A percentile compares a stretch with the other conserved stretches of the same genome.
phyloP scores from a whole-genome alignment of 352 stramenopile genomes.

The Phytophthora tubulina region DNA sequence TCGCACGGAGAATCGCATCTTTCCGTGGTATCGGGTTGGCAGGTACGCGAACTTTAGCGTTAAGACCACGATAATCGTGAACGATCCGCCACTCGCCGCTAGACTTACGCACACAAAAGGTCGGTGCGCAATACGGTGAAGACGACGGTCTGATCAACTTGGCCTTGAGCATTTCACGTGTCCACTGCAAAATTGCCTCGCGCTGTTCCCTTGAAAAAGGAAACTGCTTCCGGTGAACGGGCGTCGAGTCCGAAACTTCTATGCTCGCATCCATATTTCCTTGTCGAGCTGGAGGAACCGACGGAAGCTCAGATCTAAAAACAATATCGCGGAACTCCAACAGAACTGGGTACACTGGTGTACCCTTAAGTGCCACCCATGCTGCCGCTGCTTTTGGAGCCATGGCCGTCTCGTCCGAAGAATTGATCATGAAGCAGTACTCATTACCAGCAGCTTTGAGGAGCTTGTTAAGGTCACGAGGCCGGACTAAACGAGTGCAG shows the following conservation, averaged over 20 bases:
- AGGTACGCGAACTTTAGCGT: neutral
- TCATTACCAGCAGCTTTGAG: constrained; percentile 5
- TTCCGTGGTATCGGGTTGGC: neutral
- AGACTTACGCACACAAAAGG: constrained; percentile 1
- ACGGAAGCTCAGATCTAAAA: constrained; percentile 12
- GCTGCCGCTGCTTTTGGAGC: neutral
- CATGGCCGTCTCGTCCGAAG: neutral
- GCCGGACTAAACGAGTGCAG: constrained; percentile 8
- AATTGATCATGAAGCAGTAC: constrained; percentile 12
- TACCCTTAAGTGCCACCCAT: neutral
- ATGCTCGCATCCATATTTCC: constrained; percentile 4
- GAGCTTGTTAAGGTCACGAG: neutral
- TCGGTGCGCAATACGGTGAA: constrained; percentile 11
- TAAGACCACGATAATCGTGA: constrained; percentile 1
- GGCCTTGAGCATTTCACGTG: neutral
- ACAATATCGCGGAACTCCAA: neutral
- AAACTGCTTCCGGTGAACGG: neutral
- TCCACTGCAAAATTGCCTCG: neutral
- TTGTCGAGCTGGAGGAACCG: constrained; percentile 2
- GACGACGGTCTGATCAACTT: neutral
- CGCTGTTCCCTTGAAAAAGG: neutral
- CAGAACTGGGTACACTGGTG: constrained; percentile 8
- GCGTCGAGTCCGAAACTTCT: neutral
- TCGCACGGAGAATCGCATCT: constrained; percentile 6
- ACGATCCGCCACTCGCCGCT: neutral